A percentile compares a stretch with the other conserved stretches of the same genome.
Evolutionary conservation across 1,139 yeast genomes (phyloP).

Genomic region (Candida anutae): DNA sequence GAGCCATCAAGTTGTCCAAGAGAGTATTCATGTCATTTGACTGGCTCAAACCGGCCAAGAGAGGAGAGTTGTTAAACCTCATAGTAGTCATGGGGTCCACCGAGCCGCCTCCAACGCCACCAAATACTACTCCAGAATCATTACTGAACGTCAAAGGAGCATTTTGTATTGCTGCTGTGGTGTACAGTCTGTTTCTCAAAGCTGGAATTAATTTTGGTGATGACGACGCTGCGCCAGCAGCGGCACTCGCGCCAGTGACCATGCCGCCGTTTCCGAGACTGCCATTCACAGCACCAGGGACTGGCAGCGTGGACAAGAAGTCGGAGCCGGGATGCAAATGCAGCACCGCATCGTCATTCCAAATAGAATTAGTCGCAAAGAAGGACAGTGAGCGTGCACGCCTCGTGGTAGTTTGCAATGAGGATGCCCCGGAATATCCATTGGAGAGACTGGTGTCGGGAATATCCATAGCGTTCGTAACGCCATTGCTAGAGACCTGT

Average conservation of each 20-base stretch:
- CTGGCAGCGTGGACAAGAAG: constrained; percentile 9
- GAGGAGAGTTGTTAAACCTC: constrained; percentile 11
- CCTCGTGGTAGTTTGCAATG: constrained; percentile 11
- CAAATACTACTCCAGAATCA: constrained; percentile 4
- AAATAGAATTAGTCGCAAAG: constrained; percentile 38
- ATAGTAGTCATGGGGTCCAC: constrained; percentile 9
- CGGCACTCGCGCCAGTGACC: constrained; percentile 24
- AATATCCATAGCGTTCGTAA: no score
- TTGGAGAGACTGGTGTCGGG: no score
- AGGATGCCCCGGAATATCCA: no score
- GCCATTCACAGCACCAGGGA: constrained; percentile 6
- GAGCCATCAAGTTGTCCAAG: constrained; percentile 27
- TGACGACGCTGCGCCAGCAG: constrained; percentile 3
- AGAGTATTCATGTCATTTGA: constrained; percentile 23
- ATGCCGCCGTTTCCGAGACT: constrained; percentile 12
- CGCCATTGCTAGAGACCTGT: no score
- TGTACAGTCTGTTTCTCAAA: constrained; percentile 39
- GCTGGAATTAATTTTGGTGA: constrained; percentile 5
- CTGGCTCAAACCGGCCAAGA: constrained; percentile 8
- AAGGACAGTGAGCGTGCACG: constrained; percentile 39
- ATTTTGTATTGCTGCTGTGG: constrained; percentile 33
- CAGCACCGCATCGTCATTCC: constrained; percentile 34
- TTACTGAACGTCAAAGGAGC: constrained; percentile 7
- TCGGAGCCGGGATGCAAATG: constrained; percentile 3
- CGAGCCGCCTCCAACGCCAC: no score